Evolutionary conservation across 2,329 filamentous ascomycete species (phyloP), one percentile per base, ranked within the genome.

Genomic region (Pseudocercospora musae): DNA sequence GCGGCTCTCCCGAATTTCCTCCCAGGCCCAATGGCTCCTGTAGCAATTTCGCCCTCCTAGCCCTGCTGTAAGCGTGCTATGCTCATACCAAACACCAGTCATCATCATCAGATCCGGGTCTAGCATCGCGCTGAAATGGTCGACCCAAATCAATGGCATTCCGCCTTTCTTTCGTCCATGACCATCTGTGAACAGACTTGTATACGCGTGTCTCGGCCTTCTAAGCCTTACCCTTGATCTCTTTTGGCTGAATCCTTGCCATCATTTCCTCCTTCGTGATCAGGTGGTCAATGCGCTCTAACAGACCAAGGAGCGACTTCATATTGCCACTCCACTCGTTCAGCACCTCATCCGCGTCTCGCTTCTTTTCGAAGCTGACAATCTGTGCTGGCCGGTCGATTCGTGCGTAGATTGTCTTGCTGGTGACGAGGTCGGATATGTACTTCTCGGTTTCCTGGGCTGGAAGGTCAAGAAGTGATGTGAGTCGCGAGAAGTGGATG

Each of bases 251-350:
- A 72, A 99, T 98, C 63, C 93, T 86, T 44, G 95, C 95, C 95
- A 99, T 99, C 95, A 99, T 99, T 84, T 99, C 95, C 80, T 99
- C 95, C 84, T 98, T 98, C 59, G 96, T 99, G 74, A 99, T 99
- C 72, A 99, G 83, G 78, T 99, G 95, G 75, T 99, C 95, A 65
- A 99, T 96, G 66, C 92, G 85, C 83, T 96, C 92, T 74, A 96
- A 75, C 59, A 94, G 80, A 10, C 91, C 92, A 68, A 96, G 79
- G 71, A 96, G 79, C 74, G 89, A 93, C 88, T 95, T 96, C 92
- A 96, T 98, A 78, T 97, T 96, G 73, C 91, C 89, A 76, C 92
- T 96, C 95, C 95, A 99, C 79, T 99, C 95, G 75, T 99, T 99
- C 73, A 99, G 81, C 58, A 97, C 88, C 78, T 99, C 95, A 74